Conservation (phyloP, 2,329 filamentous ascomycete genomes). For the Cordyceps javanica region DNA sequence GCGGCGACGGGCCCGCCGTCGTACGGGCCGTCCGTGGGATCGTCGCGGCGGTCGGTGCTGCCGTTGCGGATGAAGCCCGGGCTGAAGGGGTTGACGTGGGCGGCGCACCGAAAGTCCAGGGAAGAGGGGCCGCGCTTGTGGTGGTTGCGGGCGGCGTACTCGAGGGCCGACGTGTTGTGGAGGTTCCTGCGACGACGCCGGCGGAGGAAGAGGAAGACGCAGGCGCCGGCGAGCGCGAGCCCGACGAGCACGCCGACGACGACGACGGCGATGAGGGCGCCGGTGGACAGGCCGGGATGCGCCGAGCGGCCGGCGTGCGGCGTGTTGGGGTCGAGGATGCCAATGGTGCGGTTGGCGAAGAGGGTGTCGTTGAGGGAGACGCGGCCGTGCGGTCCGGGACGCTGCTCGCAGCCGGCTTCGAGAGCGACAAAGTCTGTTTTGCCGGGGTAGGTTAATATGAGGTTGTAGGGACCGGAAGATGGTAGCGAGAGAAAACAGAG, state of each 20-base stretch:
- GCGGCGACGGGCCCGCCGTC: too few species aligned
- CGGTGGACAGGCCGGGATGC: conserved; percentile 10
- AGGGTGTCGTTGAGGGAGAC: conserved; percentile 40
- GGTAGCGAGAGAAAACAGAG: background rate
- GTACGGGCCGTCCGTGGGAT: too few species aligned
- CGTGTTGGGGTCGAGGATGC: conserved; percentile 1
- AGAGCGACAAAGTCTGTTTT: conserved; percentile 48
- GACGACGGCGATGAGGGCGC: conserved; percentile 31
- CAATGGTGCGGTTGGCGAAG: conserved; percentile 27
- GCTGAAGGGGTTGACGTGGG: conserved; percentile 34
- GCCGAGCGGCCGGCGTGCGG: background rate
- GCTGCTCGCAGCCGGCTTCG: conserved; percentile 44
- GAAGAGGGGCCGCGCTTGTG: conserved; percentile 25
- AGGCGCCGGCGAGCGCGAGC: conserved; percentile 31
- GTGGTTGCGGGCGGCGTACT: conserved; percentile 13
- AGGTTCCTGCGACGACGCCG: conserved; percentile 41
- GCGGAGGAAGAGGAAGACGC: conserved; percentile 39
- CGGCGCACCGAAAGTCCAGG: conserved; percentile 47
- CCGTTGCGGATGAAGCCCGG: conserved; percentile 27
- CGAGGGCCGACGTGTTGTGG: conserved; percentile 6
- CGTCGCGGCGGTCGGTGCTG: conserved; percentile 17
- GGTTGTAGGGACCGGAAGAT: background rate
- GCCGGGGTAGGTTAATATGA: background rate
- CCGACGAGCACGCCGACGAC: conserved; percentile 36
- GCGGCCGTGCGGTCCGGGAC: conserved; percentile 30